Base-by-base conservation (phyloP, 1,284 basidiomycete species). In the Irpex sp. region DNA sequence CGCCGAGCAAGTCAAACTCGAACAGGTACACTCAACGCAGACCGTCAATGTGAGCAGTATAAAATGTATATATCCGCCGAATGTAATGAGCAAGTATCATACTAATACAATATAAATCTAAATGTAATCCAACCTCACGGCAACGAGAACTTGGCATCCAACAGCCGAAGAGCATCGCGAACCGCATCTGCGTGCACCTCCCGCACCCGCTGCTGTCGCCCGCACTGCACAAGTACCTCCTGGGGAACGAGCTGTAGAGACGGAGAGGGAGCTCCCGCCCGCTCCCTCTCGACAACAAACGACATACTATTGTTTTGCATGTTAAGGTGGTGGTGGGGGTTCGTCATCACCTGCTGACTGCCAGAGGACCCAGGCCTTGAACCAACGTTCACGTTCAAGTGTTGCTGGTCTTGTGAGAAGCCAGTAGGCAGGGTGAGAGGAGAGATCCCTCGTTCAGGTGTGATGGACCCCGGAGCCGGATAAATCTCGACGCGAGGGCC, bases 151-250 rank as follows among this genome's bases (percentile, higher is more conserved):
- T 89, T 88, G 8, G 85, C 82, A 72, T 96, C 93, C 51, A 95
- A 78, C 56, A 94, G 75, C 65, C 86, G 84, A 53, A 95, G 76
- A 11, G 93, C 94, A 66, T 93, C 89, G 60, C 83, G 83, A 50
- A 95, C 90, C 3, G 87, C 91, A 62, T 89, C 88, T 13, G 87
- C 81, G 68, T 89, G 86, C 33, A 95, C 93, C 70, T 92, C 87
- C 43, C 88, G 81, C 50, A 90, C 77, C 55, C 83, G 78, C 58
- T 72, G 68, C 53, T 55, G 53, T 50, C 81, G 83, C 26, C 84
- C 85, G 73, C 86, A 89, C 66, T 81, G 81, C 50, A 86, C 75
- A 49, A 86, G 75, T 9, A 87, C 77, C 56, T 88, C 85, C 64
- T 86, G 83, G 5, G 85, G 83, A 3, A 85, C 83, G 35, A 88